Evolutionary conservation across 306 rosid genomes (phyloP).

Genomic region (Sesbania bispinosa): DNA sequence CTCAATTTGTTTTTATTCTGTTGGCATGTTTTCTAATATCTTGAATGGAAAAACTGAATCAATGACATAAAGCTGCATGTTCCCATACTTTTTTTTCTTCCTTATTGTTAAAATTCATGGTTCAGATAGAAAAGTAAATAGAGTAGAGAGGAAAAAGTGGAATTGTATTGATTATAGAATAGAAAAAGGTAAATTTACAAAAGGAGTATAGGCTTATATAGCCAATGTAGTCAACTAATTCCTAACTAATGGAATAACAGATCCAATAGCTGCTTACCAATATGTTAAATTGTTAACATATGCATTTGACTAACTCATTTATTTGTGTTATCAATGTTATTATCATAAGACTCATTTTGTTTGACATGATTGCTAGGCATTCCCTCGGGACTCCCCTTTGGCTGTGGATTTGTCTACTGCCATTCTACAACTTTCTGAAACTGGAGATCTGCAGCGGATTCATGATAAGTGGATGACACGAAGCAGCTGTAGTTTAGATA

Average conservation of each 20-base stretch:
- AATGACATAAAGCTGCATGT: neutral
- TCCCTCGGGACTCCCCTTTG: conserved; percentile 88
- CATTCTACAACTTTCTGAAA: conserved; percentile 86
- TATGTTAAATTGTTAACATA: neutral
- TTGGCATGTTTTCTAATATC: conserved; percentile 12
- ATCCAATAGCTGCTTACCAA: neutral
- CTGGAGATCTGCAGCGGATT: conserved; percentile 91
- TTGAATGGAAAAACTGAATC: neutral
- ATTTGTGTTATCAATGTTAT: neutral
- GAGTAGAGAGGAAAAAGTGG: no score
- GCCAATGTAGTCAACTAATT: no score
- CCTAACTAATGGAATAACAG: no score
- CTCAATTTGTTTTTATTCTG: neutral
- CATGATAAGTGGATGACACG: conserved; percentile 84
- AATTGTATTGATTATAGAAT: no score
- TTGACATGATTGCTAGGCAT: conserved; percentile 61
- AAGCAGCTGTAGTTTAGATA: conserved; percentile 53
- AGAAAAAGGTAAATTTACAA: no score
- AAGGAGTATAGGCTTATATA: no score
- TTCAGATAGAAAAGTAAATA: no score
- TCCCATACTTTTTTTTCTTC: conserved; percentile 5
- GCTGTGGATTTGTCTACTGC: conserved; percentile 91
- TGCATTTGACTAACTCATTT: neutral
- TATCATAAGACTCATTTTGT: neutral
- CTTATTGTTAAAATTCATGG: no score